Evolutionary conservation across 805 yeast genomes (phyloP).

Genomic region (Ogataea chonburiensis): DNA sequence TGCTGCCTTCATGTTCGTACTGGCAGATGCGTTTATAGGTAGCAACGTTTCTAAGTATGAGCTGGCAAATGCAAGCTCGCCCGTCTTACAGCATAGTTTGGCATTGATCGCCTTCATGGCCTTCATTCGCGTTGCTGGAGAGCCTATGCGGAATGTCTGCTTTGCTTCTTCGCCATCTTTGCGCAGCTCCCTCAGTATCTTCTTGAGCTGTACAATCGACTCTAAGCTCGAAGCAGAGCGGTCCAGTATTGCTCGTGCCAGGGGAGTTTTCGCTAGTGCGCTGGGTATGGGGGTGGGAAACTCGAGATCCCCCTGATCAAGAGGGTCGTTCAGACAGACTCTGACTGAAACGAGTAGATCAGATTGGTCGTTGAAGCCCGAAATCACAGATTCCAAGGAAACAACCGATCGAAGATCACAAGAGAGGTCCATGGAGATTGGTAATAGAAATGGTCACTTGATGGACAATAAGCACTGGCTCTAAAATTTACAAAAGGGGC

Average conservation of each 20-base stretch:
- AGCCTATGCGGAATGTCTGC: neutral
- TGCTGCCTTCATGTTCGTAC: conserved; percentile 1
- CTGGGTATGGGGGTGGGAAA: neutral
- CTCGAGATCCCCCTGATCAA: neutral
- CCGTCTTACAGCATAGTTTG: neutral
- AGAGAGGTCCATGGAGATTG: neutral
- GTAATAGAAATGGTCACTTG: neutral
- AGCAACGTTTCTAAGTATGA: conserved; percentile 3
- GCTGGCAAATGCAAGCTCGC: neutral
- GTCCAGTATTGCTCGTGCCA: conserved; percentile 3
- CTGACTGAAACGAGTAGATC: conserved; percentile 16
- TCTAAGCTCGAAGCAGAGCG: conserved; percentile 5
- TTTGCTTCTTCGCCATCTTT: neutral
- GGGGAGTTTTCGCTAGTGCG: neutral
- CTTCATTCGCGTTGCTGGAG: conserved; percentile 2
- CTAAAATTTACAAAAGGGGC: conserved; percentile 2
- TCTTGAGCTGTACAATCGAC: conserved; percentile 7
- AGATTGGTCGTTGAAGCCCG: conserved; percentile 19
- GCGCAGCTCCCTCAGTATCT: conserved; percentile 8
- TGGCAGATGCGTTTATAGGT: neutral
- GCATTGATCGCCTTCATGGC: conserved; percentile 8
- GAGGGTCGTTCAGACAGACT: neutral
- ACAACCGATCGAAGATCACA: conserved; percentile 2
- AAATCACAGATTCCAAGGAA: conserved; percentile 19
- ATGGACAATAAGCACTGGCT: conserved; percentile 2